Conservation (phyloP, 768 basidiomycete genomes). For the Daedaleopsis nitida region DNA sequence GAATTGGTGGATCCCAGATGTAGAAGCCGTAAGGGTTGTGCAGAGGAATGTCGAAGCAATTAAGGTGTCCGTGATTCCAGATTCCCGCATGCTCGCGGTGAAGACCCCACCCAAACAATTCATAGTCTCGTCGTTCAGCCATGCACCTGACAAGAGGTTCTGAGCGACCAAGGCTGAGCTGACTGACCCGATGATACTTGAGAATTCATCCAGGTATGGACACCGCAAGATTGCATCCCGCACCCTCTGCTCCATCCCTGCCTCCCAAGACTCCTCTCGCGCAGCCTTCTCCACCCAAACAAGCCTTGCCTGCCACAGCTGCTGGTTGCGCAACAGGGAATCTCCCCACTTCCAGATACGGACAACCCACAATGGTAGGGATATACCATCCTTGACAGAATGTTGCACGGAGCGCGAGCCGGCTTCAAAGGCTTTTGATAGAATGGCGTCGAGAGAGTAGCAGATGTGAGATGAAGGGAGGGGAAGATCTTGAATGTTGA, state of each 20-base stretch:
- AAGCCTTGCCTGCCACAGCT: background rate
- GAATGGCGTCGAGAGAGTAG: too few relatives aligned
- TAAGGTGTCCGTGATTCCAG: too few relatives aligned
- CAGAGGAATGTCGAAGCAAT: too few relatives aligned
- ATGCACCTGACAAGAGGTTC: background rate
- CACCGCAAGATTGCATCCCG: too few relatives aligned
- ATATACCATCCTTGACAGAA: background rate
- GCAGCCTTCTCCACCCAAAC: background rate
- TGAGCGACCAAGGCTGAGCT: background rate
- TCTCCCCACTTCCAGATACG: background rate
- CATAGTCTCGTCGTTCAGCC: conserved; percentile 2
- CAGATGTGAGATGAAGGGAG: too few relatives aligned
- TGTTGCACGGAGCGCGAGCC: background rate
- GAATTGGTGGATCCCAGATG: too few relatives aligned
- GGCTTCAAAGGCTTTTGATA: too few relatives aligned
- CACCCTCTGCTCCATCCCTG: too few relatives aligned
- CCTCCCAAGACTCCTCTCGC: too few relatives aligned
- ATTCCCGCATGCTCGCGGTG: background rate
- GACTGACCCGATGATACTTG: background rate
- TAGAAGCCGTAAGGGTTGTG: too few relatives aligned
- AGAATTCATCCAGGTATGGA: too few relatives aligned
- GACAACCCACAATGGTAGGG: conserved; percentile 1
- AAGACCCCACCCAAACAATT: background rate
- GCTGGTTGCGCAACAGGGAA: background rate
- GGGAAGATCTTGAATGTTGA: too few relatives aligned